Evolutionary conservation across 2,329 filamentous ascomycete species (phyloP).

Genomic region (Venturiaceae sp.): DNA sequence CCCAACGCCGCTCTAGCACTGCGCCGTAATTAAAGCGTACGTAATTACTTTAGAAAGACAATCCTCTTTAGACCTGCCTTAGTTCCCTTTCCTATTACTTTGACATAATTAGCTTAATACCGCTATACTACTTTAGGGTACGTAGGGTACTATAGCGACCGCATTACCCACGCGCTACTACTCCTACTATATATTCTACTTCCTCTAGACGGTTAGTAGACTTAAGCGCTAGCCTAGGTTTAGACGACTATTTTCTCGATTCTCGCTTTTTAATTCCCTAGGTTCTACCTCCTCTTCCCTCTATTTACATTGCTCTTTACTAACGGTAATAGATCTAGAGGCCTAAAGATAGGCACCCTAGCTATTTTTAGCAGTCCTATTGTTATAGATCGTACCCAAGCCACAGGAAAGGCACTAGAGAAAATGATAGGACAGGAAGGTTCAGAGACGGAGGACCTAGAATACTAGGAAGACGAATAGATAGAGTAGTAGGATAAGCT

Average conservation of each 20-base stretch:
- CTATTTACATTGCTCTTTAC: neutral
- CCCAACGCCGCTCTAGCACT: too few relatives aligned
- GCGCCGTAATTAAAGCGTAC: too few relatives aligned
- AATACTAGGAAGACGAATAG: too few relatives aligned
- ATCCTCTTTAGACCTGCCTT: too few relatives aligned
- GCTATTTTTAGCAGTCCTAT: neutral
- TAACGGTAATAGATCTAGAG: neutral
- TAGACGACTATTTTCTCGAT: neutral
- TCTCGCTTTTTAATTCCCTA: neutral
- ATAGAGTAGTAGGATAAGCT: too few relatives aligned
- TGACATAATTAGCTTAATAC: neutral
- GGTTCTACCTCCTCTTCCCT: neutral
- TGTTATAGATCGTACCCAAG: too few relatives aligned
- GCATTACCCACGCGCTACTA: neutral
- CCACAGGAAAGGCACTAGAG: too few relatives aligned
- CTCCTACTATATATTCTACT: neutral
- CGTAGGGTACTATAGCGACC: neutral
- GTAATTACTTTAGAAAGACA: too few relatives aligned
- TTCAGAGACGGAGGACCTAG: too few relatives aligned
- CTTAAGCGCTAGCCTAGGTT: neutral
- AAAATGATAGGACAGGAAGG: too few relatives aligned
- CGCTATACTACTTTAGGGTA: neutral
- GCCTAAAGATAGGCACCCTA: neutral
- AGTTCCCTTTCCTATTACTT: too few relatives aligned
- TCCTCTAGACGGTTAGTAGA: neutral